Base-by-base conservation (phyloP, 2,329 filamentous ascomycete genomes). In the Ophiostoma triangulosporum region DNA sequence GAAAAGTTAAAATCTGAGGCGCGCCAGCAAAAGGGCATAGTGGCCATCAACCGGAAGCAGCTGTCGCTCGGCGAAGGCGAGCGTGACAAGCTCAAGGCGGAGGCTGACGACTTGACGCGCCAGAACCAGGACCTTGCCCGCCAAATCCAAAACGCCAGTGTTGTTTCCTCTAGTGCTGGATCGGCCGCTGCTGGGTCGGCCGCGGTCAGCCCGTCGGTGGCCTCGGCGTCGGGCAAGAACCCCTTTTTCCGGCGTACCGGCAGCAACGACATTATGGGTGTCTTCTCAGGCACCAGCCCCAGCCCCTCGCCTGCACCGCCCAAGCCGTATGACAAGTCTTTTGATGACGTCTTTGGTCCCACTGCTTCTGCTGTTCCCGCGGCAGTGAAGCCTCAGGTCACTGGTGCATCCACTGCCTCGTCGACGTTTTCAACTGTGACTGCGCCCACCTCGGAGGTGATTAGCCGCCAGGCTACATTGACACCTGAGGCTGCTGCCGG, bases 21-120 rank as follows among this genome's bases (percentile, higher is more conserved):
- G 26, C 83, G 93, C 40, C 93, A 97, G 67, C 90, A 97, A 64
- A 97, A 95, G 71, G 93, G 93, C 17, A 75, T 97, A 59, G 91
- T 95, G 29, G 90, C 93, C 43, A 98, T 98, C 70, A 96, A 96
- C 71, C 97, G 94, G 75, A 98, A 98, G 72, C 93, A 98, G 69
- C 73, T 97, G 56, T 80, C 84, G 33, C 96, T 90, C 1, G 88
- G 85, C 54, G 93, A 98, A 67, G 80, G 79, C 48, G 91, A 97
- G 66, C 80, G 87, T 31, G 91, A 97, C 57, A 91, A 88, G 72
- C 73, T 95, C 36, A 90, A 89, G 70, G 72, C 74, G 1, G 91
- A 97, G 66, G 83, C 84, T 45, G 83, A 83, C 55, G 81, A 80
- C 51, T 76, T 84, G 58, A 76, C 70, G 65, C 84, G 75, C 73